phyloP scores from a whole-genome alignment of 2,329 filamentous ascomycete genomes.

The Sarocladium kiliense region DNA sequence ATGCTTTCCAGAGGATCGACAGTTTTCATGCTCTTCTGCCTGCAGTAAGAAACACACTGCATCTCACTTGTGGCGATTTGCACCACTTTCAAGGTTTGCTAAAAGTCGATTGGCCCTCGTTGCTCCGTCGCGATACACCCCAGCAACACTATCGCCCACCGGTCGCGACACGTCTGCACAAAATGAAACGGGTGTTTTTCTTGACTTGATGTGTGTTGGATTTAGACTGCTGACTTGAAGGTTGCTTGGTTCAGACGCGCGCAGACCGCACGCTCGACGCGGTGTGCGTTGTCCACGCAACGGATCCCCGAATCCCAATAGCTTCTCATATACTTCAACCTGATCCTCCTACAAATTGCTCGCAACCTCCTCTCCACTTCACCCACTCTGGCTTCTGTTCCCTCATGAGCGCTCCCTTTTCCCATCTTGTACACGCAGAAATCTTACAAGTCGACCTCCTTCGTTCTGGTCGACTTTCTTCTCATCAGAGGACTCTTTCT shows the following conservation, averaged over 20 bases:
- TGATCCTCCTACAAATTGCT: not conserved
- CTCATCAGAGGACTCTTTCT: not conserved
- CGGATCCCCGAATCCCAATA: not conserved
- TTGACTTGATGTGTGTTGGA: not conserved
- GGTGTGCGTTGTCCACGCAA: constrained; percentile 8
- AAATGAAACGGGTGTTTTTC: not conserved
- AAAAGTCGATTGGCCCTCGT: constrained; percentile 12
- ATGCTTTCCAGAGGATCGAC: not conserved
- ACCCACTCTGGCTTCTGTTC: not conserved
- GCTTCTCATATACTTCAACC: not conserved
- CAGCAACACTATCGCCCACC: not conserved
- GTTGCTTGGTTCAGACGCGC: constrained; percentile 6
- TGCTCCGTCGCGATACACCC: constrained; percentile 8
- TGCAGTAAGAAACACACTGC: not conserved
- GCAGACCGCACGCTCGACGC: not conserved
- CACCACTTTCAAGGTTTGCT: not conserved
- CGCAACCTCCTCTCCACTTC: not conserved
- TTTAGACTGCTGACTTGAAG: not conserved
- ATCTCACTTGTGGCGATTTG: not conserved
- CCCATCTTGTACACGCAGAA: constrained; percentile 1
- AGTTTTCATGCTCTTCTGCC: not conserved
- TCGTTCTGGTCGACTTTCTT: constrained; percentile 9
- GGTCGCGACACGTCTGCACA: constrained; percentile 4
- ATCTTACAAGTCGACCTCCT: constrained; percentile 1
- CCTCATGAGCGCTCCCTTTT: constrained; percentile 6